Evolutionary conservation across 805 yeast genomes (phyloP).

Genomic region (Torulaspora indica): DNA sequence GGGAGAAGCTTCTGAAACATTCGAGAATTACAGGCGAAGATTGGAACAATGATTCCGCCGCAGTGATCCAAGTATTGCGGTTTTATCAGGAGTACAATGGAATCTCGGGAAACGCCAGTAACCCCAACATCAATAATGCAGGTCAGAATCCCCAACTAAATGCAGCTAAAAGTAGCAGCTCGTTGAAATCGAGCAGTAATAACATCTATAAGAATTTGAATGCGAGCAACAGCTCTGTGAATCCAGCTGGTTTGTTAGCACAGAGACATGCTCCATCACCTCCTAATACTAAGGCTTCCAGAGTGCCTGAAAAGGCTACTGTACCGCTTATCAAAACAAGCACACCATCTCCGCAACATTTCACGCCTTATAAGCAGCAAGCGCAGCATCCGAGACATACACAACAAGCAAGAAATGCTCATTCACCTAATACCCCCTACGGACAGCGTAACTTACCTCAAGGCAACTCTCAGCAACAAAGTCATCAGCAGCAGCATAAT

Average conservation of each 20-base stretch:
- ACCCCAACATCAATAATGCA: constrained; percentile 5
- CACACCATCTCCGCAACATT: constrained; percentile 11
- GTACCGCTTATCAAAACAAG: constrained; percentile 7
- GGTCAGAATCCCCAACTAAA: background rate
- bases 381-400: constrained; percentile 12
- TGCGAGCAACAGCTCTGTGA: constrained; percentile 10
- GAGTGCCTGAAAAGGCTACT: constrained; percentile 6
- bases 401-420: background rate
- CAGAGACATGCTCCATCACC: constrained; percentile 32
- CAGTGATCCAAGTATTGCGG: constrained; percentile 86
- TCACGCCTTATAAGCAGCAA: constrained; percentile 11
- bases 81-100: constrained; percentile 54
- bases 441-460: constrained; percentile 9
- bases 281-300: constrained; percentile 18
- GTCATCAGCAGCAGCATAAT: constrained; percentile 20
- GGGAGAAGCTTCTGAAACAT: constrained; percentile 81
- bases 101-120: constrained; percentile 15
- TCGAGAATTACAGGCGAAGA: constrained; percentile 90
- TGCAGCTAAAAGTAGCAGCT: constrained; percentile 6
- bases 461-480: constrained; percentile 8
- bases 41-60: constrained; percentile 90
- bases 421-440: constrained; percentile 6
- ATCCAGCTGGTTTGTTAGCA: constrained; percentile 20
- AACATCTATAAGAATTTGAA: constrained; percentile 6
- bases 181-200: constrained; percentile 9